Evolutionary conservation across 257 asterid species (phyloP).

Genomic region (Cordia subcordata): DNA sequence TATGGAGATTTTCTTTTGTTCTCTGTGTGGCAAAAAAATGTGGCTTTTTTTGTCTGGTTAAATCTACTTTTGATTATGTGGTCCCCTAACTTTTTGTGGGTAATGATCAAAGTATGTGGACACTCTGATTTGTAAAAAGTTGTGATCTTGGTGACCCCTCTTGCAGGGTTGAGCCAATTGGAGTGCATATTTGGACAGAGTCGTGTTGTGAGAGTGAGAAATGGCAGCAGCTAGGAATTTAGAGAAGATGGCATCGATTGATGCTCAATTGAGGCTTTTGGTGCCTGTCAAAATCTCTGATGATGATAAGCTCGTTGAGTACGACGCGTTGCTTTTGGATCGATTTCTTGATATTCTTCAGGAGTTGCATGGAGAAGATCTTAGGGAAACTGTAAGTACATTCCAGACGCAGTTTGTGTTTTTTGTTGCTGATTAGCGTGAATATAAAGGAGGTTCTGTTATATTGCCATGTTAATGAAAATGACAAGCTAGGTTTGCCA

Average conservation of each 20-base stretch:
- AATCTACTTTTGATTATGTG: not conserved
- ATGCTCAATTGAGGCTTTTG: slow-evolving; percentile 44
- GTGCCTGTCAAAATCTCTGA: slow-evolving; percentile 43
- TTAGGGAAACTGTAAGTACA: slow-evolving; percentile 36
- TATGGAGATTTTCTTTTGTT: too few species aligned
- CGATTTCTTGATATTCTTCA: slow-evolving; percentile 47
- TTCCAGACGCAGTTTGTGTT: not conserved
- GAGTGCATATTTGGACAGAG: slow-evolving; percentile 5
- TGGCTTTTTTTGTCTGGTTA: not conserved
- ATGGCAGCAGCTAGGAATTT: slow-evolving; percentile 32
- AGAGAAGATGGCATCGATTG: slow-evolving; percentile 48
- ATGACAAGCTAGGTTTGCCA: not conserved
- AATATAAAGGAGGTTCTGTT: not conserved
- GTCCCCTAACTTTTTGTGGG: not conserved
- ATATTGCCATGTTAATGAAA: not conserved
- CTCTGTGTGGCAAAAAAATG: too few species aligned
- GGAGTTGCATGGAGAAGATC: slow-evolving; percentile 45
- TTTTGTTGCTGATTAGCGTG: not conserved
- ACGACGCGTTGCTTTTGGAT: slow-evolving; percentile 50
- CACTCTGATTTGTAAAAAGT: slow-evolving; percentile 9
- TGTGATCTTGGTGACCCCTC: slow-evolving; percentile 14
- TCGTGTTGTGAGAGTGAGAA: slow-evolving; percentile 4
- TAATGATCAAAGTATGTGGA: slow-evolving; percentile 15
- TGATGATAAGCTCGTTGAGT: slow-evolving; percentile 51
- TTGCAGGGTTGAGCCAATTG: slow-evolving; percentile 15